Base-by-base conservation (phyloP, 2,329 filamentous ascomycete genomes). In the Aspergillus quadricinctus region DNA sequence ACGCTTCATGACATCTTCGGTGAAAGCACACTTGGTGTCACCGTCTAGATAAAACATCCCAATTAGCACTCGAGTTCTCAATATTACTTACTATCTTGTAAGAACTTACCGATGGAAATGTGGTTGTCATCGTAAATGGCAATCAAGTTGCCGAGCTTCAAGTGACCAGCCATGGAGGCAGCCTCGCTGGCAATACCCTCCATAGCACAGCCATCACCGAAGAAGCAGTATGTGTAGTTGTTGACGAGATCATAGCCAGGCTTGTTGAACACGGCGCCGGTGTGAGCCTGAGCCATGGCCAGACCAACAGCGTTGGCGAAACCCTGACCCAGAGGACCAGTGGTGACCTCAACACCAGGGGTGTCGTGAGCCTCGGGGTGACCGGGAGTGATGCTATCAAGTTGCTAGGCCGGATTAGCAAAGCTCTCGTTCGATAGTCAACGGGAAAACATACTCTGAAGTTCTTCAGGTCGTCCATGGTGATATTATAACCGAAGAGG, bases 101-200 rank as follows among this genome's bases (percentile, higher is more conserved):
- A 23, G 8, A 11, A 46, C 82, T 73, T 73, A 87, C 85, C 84
- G 69, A 87, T 87, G 65, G 85, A 96, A 74, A 99, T 97, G 78
- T 96, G 89, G 86, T 99, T 99, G 83, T 99, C 94, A 74, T 99
- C 94, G 78, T 93, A 99, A 79, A 99, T 84, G 78, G 85, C 87
- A 78, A 97, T 97, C 72, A 99, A 83, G 84, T 97, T 99, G 75
- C 93, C 94, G 64, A 99, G 87, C 84, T 97, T 89, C 77, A 97
- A 84, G 82, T 99, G 94, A 73, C 94, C 94, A 67, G 94, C 94
- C 67, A 92, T 84, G 59, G 92, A 96, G 67, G 84, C 90, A 70
- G 94, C 93, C 83, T 99, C 94, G 73, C 86, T 85, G 66, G 94
- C 91, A 81, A 99, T 84, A 83, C 94, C 94, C 83, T 99, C 94